Percentiles rank a stretch among this genome's conserved stretches.
These are phyloP conservation scores for Amphirosellinia nigrospora DNA, from an alignment of 495 filamentous ascomycete genomes.

Conservation along the genomic window DNA sequence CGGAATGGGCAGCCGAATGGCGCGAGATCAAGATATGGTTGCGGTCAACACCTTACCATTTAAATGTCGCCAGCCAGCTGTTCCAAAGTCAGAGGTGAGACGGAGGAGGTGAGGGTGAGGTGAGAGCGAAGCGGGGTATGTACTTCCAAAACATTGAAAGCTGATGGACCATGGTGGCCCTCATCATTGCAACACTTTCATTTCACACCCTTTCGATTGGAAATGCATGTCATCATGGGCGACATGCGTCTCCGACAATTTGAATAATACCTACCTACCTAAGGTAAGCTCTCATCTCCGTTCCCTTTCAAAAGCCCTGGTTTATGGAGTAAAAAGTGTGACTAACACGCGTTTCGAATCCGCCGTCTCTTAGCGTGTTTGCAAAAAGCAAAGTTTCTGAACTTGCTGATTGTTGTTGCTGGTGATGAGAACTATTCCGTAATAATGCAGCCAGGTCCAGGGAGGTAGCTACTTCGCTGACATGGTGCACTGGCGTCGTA, in stretches of 20 bases:
- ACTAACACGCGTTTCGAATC: slow-evolving; percentile 6
- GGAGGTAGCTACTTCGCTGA: background rate
- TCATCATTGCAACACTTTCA: slow-evolving; percentile 6
- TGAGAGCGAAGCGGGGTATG: background rate
- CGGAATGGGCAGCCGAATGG: no score
- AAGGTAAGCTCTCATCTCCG: slow-evolving; percentile 5
- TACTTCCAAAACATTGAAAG: no score
- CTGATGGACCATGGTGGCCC: slow-evolving; percentile 2
- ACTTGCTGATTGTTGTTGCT: background rate
- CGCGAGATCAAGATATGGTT: no score
- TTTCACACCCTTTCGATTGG: slow-evolving; percentile 5
- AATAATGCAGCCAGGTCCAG: slow-evolving; percentile 1
- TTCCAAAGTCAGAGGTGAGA: no score
- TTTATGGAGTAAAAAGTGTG: slow-evolving; percentile 2
- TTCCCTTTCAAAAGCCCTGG: slow-evolving; percentile 1
- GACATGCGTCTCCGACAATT: slow-evolving; percentile 5
- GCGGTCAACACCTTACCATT: no score
- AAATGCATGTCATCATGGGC: slow-evolving; percentile 6
- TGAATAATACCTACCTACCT: slow-evolving; percentile 6
- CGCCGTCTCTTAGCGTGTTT: slow-evolving; percentile 1
- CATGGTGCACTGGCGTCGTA: background rate
- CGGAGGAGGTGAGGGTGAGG: background rate
- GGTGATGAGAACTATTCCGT: slow-evolving; percentile 6
- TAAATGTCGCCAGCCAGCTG: no score
- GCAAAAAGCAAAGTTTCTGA: slow-evolving; percentile 4